These are phyloP conservation scores for Venturia pyrina DNA, from an alignment of 2,329 filamentous ascomycete genomes.

Conservation along the genomic window DNA sequence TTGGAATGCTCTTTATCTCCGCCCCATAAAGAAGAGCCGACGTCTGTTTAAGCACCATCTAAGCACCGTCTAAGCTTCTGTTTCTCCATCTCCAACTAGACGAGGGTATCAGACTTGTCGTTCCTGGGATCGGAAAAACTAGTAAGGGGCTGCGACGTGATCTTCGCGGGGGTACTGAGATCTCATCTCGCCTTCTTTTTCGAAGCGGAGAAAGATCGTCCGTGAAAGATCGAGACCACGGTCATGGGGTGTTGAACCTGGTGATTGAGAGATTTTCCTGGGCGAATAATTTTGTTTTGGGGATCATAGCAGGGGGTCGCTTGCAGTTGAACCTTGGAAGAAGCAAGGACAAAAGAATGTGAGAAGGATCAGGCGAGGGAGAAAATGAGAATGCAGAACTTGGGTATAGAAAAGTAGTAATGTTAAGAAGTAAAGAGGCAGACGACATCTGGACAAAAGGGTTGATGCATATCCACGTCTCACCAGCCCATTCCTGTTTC, in stretches of 20 bases:
- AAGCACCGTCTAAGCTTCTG: neutral
- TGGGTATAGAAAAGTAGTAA: neutral
- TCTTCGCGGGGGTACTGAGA: neutral
- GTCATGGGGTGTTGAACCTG: neutral
- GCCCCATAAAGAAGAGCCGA: neutral
- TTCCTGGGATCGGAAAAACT: neutral
- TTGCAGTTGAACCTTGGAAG: neutral
- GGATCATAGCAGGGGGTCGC: neutral
- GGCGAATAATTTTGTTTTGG: neutral
- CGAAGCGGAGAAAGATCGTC: neutral
- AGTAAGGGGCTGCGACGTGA: constrained; percentile 1
- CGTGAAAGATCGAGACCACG: neutral
- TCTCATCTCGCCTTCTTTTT: neutral
- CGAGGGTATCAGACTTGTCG: neutral
- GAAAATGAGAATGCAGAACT: neutral
- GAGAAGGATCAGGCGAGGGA: neutral
- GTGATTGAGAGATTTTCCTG: neutral
- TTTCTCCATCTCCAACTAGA: neutral
- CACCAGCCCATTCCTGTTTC: neutral
- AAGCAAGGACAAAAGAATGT: neutral
- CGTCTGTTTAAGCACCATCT: neutral
- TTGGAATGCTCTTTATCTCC: neutral
- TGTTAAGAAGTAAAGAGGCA: neutral
- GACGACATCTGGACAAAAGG: neutral
- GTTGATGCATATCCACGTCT: neutral